These are phyloP conservation scores for Talaromyces atroroseus DNA, from an alignment of 2,329 filamentous ascomycete genomes.

Conservation along the genomic window DNA sequence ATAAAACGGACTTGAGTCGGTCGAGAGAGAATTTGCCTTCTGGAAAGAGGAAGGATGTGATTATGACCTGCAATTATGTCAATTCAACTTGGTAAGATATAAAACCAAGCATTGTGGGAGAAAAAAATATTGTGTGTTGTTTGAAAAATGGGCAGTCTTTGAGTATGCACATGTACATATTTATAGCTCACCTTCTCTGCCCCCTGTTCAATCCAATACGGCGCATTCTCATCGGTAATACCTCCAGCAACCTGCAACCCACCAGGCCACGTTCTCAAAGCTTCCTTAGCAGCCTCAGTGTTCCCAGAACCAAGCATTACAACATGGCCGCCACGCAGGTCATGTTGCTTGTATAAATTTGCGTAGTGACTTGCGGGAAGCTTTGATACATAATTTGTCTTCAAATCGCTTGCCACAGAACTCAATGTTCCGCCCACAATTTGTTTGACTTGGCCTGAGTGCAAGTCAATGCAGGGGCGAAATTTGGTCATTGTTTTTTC, in stretches of 20 bases:
- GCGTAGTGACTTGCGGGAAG: slow-evolving; percentile 79
- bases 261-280: slow-evolving; percentile 70
- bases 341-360: slow-evolving; percentile 69
- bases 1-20: slow-evolving; percentile 68
- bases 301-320: slow-evolving; percentile 95
- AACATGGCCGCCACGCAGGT: slow-evolving; percentile 76
- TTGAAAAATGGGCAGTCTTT: background rate
- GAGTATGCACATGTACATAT: background rate
- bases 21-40: slow-evolving; percentile 72
- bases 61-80: slow-evolving; percentile 68
- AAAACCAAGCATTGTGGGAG: too few species aligned
- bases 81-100: background rate
- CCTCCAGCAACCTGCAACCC: slow-evolving; percentile 90
- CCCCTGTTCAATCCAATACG: slow-evolving; percentile 77
- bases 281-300: slow-evolving; percentile 69
- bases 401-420: slow-evolving; percentile 59
- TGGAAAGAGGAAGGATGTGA: slow-evolving; percentile 93
- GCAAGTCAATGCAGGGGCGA: slow-evolving; percentile 92
- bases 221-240: slow-evolving; percentile 78
- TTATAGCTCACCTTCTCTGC: slow-evolving; percentile 67
- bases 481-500: slow-evolving; percentile 84
- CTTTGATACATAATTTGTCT: slow-evolving; percentile 88
- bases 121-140: background rate
- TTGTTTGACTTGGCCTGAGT: slow-evolving; percentile 96
- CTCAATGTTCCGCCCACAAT: slow-evolving; percentile 93